phyloP scores from a whole-genome alignment of 305 asterid species.

The Fraxinus albicans region DNA sequence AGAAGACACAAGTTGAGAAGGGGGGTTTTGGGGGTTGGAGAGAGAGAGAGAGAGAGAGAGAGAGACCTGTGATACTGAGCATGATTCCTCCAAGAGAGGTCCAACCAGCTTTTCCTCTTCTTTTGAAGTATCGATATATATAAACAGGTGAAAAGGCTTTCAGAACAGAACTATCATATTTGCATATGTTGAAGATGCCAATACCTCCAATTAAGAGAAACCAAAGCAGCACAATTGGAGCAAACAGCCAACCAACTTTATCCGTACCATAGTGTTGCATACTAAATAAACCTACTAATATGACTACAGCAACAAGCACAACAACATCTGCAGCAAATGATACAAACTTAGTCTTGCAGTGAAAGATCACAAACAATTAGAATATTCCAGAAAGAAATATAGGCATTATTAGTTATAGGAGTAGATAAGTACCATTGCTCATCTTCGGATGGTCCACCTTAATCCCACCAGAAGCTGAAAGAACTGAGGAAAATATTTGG shows the following conservation, averaged over 20 bases:
- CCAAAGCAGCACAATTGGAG: conserved; percentile 92
- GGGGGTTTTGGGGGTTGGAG: neutral
- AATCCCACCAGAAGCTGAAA: conserved; percentile 98
- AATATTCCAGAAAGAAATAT: neutral
- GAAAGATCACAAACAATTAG: neutral
- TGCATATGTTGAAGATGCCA: conserved; percentile 82
- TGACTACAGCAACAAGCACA: conserved; percentile 77
- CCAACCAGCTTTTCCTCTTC: conserved; percentile 70
- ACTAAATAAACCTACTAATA: conserved; percentile 88
- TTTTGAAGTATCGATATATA: conserved; percentile 67
- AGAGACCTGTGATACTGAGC: conserved; percentile 95
- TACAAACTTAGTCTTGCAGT: conserved; percentile 13
- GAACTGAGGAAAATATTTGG: conserved; percentile 51
- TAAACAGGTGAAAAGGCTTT: conserved; percentile 85
- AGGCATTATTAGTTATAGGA: neutral
- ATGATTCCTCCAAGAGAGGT: conserved; percentile 94
- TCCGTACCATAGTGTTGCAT: conserved; percentile 96
- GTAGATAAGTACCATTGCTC: conserved; percentile 66
- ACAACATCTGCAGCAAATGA: conserved; percentile 68
- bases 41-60: conserved; percentile 17
- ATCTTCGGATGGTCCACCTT: conserved; percentile 83
- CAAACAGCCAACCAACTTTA: conserved; percentile 96
- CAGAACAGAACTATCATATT: conserved; percentile 72
- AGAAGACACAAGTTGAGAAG: neutral
- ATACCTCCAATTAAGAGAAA: conserved; percentile 91